Evolutionary conservation across 495 filamentous ascomycete species (phyloP), one percentile per base, ranked within the genome.

Genomic region (Bacidia gigantensis): DNA sequence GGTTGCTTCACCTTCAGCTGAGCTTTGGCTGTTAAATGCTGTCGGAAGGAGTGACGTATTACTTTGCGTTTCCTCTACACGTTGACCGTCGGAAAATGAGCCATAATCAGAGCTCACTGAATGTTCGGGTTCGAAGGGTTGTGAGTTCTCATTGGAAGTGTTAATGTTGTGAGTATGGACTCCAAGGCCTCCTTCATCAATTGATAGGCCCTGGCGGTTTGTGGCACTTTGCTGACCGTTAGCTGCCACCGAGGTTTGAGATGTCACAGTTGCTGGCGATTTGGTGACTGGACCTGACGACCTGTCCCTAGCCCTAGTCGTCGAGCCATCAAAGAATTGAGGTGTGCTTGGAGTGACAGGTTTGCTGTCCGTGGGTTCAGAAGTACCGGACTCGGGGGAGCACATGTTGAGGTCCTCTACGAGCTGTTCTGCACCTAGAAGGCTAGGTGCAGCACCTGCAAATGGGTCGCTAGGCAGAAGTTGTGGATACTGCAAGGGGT

Each of bases 401-500:
- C 74, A 73, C 79, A 85, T 83, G 56, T 84, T 75, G 49, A 86
- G 66, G 57, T 80, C 74, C 55, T 77, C 72, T 55, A 87, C 78
- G 54, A 84, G 64, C 11, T 77, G 81, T 65, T 84, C 82, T 49
- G 82, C 74, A 38, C 81, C 82, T 55, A 79, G 72, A 29, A 85
- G 67, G 63, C 81, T 85, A 29, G 78, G 64, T 46, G 74, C 74
- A 43, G 68, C 68, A 52, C 65, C 66, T 50, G 62, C 38, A 7
- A 20, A 44, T 11, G 49, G 35, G 10, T 24, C 21, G 42, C 26
- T 41, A 14, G 47, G 11, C 29, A 44, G 43, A 41, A 43, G 41
- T 23, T 52, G 46, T 9, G 59, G 54, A 47, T 55, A 54, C 47
- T 56, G 56, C 21, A 51, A 25, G 41, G 41, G 14, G 23, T 42